A percentile compares a stretch with the other conserved stretches of the same genome.
Evolutionary conservation across 202 grass and related monocot genomes (phyloP).

Genomic region (Schoenoplectus triqueter): DNA sequence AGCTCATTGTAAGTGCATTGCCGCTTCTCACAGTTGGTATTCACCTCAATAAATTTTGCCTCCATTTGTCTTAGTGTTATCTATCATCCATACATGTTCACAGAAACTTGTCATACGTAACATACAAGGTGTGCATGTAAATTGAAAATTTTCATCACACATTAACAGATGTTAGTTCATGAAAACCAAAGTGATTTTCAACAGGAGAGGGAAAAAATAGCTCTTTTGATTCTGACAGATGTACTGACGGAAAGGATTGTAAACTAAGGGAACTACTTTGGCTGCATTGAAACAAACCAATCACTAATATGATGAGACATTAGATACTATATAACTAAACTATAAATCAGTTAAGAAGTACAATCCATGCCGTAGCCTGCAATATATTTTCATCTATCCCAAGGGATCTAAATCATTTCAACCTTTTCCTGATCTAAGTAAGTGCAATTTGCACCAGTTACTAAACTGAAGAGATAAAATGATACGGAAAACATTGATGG

Average conservation of each 20-base stretch:
- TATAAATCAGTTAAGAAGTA: not conserved
- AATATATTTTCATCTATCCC: not conserved
- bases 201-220: not conserved
- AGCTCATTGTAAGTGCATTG: constrained; percentile 78
- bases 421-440: not conserved
- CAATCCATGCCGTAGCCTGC: not conserved
- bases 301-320: not conserved
- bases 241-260: not conserved
- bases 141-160: too few species aligned
- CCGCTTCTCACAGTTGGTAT: constrained; percentile 86
- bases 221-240: not conserved
- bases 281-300: not conserved
- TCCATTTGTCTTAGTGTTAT: constrained; percentile 86
- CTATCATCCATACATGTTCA: constrained; percentile 53
- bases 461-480: not conserved
- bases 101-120: not conserved
- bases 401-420: constrained; percentile 2
- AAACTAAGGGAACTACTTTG: constrained; percentile 17
- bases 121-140: too few species aligned
- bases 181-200: constrained; percentile 17
- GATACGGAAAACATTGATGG: not conserved
- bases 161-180: too few species aligned
- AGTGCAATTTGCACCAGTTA: not conserved
- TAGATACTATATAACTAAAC: not conserved
- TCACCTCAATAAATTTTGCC: constrained; percentile 91